Percentiles rank a stretch among this genome's conserved stretches.
phyloP scores from a whole-genome alignment of 192 early-diverging fungal species.

The Gaertneriomyces sp. region DNA sequence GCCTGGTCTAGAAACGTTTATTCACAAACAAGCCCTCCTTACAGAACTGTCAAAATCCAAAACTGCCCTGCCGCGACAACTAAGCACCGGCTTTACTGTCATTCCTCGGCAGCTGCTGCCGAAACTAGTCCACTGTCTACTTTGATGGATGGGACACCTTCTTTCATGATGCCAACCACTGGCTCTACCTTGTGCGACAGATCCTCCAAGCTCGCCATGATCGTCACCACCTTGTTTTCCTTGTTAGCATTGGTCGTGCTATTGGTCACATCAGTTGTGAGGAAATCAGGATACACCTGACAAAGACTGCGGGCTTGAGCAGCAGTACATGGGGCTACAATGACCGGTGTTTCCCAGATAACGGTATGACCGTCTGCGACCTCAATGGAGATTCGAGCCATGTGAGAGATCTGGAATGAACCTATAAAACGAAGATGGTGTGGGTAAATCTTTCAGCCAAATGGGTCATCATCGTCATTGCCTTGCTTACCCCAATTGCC shows the following conservation, averaged over 20 bases:
- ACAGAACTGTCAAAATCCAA: no score
- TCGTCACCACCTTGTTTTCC: no score
- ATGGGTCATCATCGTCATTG: not conserved
- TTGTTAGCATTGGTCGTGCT: not conserved
- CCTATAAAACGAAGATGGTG: not conserved
- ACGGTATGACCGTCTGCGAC: constrained; percentile 29
- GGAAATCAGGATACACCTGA: constrained; percentile 7
- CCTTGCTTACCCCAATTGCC: constrained; percentile 20
- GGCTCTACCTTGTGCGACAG: no score
- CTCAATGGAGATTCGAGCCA: constrained; percentile 21
- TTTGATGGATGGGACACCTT: no score
- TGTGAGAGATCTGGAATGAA: constrained; percentile 22
- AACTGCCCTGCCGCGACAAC: no score
- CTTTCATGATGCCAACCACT: no score
- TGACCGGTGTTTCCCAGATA: constrained; percentile 27
- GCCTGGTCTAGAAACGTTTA: constrained; percentile 5
- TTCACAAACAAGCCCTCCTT: no score
- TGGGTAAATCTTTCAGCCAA: constrained; percentile 2
- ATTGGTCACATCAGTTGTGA: not conserved
- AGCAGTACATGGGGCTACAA: constrained; percentile 9
- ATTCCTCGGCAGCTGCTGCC: no score
- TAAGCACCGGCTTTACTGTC: no score
- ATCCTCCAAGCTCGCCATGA: no score
- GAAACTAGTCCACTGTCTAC: no score
- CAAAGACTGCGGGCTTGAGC: constrained; percentile 11